phyloP scores from a whole-genome alignment of 768 basidiomycete genomes.

The Lactifluus echinatus region DNA sequence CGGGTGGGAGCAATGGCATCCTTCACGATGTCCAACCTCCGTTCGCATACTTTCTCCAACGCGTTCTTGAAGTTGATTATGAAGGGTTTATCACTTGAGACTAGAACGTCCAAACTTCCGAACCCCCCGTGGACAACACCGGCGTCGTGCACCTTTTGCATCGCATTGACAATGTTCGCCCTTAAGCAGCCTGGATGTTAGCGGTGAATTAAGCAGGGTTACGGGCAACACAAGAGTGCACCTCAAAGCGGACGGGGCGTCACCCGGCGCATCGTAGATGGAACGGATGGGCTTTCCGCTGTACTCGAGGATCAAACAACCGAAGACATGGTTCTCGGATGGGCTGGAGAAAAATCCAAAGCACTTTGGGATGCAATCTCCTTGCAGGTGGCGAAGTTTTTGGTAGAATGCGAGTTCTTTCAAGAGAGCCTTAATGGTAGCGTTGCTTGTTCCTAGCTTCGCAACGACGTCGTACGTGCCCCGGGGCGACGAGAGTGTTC shows the following conservation, averaged over 20 bases:
- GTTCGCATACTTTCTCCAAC: constrained; percentile 1
- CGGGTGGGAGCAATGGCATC: constrained; percentile 3
- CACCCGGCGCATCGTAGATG: not conserved
- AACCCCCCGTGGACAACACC: constrained; percentile 7
- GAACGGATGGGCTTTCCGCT: constrained; percentile 10
- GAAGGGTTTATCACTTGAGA: constrained; percentile 2
- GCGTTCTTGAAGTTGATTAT: constrained; percentile 12
- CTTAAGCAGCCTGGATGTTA: not conserved
- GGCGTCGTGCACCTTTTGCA: constrained; percentile 4
- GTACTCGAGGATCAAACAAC: constrained; percentile 7
- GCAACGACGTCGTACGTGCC: constrained; percentile 9
- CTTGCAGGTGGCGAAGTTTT: constrained; percentile 4
- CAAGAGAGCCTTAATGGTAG: not conserved
- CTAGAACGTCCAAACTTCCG: not conserved
- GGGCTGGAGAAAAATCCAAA: constrained; percentile 7
- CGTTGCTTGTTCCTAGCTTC: not conserved
- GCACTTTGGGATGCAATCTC: constrained; percentile 6
- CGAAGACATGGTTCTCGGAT: not conserved
- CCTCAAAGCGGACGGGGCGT: constrained; percentile 4
- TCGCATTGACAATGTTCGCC: not conserved
- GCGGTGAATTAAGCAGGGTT: not conserved
- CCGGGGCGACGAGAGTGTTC: constrained; percentile 1
- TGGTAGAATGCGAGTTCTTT: constrained; percentile 10
- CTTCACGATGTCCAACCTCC: constrained; percentile 1
- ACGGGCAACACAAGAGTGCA: not conserved